A percentile compares a stretch with the other conserved stretches of the same genome.
Evolutionary conservation across 1,139 yeast species (phyloP).

Genomic region (Geotrichum fermentans): DNA sequence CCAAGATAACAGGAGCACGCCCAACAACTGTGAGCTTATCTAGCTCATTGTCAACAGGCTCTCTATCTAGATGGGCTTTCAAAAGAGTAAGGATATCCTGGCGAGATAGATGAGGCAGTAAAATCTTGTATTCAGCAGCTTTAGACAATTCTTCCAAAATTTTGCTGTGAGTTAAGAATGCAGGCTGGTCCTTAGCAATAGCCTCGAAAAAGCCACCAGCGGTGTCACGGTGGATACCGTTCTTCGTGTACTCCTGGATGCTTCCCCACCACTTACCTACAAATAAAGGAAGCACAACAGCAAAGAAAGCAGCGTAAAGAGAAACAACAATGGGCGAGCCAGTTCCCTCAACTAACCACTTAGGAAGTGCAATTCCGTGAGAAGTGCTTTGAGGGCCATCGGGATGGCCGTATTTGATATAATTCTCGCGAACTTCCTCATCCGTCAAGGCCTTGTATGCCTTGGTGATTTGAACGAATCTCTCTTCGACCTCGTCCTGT

Average conservation of each 20-base stretch:
- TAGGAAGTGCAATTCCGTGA: slow-evolving; percentile 96
- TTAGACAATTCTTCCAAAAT: slow-evolving; percentile 59
- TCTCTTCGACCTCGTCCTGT: slow-evolving; percentile 65
- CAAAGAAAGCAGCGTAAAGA: slow-evolving; percentile 67
- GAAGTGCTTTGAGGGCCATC: slow-evolving; percentile 93
- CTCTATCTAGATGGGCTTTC: slow-evolving; percentile 53
- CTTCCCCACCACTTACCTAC: slow-evolving; percentile 89
- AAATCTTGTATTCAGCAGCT: slow-evolving; percentile 56
- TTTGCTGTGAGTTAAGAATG: slow-evolving; percentile 53
- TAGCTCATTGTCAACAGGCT: slow-evolving; percentile 39
- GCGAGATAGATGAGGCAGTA: slow-evolving; percentile 44
- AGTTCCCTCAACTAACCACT: slow-evolving; percentile 80
- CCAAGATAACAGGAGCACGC: slow-evolving; percentile 59
- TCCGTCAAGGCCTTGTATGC: slow-evolving; percentile 96
- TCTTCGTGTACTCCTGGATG: slow-evolving; percentile 74
- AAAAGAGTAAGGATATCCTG: slow-evolving; percentile 51
- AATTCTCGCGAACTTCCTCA: slow-evolving; percentile 77
- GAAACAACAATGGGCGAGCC: slow-evolving; percentile 65
- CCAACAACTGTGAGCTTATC: slow-evolving; percentile 56
- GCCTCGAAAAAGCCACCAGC: slow-evolving; percentile 58
- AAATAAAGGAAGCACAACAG: slow-evolving; percentile 67
- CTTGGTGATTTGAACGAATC: slow-evolving; percentile 75
- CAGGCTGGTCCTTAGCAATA: slow-evolving; percentile 66
- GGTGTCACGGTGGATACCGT: slow-evolving; percentile 76
- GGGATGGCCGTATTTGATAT: slow-evolving; percentile 87